These are phyloP conservation scores for Russula sp. DNA, from an alignment of 768 basidiomycete species.

Conservation along the genomic window DNA sequence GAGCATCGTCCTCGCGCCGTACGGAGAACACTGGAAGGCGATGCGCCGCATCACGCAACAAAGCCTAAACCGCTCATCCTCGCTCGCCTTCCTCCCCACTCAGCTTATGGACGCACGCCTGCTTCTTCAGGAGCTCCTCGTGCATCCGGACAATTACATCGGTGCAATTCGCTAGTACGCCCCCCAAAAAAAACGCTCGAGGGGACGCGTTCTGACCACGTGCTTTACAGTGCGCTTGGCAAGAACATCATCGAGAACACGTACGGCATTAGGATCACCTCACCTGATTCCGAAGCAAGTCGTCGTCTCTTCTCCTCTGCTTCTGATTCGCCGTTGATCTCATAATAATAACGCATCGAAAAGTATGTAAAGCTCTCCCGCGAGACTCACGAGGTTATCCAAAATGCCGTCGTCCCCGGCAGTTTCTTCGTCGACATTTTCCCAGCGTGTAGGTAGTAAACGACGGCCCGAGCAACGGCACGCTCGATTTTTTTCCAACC, in stretches of 20 bases:
- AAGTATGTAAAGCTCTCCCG: constrained; percentile 20
- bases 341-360: background rate
- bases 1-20: constrained; percentile 19
- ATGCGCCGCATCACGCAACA: constrained; percentile 21
- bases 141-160: constrained; percentile 11
- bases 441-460: constrained; percentile 15
- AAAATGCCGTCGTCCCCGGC: constrained; percentile 20
- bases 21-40: constrained; percentile 20
- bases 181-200: too few relatives aligned
- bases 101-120: constrained; percentile 18
- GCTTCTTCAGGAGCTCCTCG: constrained; percentile 17
- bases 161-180: constrained; percentile 19
- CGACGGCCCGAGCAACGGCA: too few relatives aligned
- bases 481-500: background rate
- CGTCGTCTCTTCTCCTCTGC: too few relatives aligned
- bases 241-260: constrained; percentile 21
- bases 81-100: constrained; percentile 11
- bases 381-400: constrained; percentile 20
- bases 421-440: constrained; percentile 21
- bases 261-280: constrained; percentile 19
- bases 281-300: constrained; percentile 16
- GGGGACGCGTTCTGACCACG: constrained; percentile 12
- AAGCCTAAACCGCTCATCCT: constrained; percentile 19
- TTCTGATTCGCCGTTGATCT: background rate
- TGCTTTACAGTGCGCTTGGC: constrained; percentile 16